Conservation (phyloP, 768 basidiomycete species). For the Clavulina sp. region DNA sequence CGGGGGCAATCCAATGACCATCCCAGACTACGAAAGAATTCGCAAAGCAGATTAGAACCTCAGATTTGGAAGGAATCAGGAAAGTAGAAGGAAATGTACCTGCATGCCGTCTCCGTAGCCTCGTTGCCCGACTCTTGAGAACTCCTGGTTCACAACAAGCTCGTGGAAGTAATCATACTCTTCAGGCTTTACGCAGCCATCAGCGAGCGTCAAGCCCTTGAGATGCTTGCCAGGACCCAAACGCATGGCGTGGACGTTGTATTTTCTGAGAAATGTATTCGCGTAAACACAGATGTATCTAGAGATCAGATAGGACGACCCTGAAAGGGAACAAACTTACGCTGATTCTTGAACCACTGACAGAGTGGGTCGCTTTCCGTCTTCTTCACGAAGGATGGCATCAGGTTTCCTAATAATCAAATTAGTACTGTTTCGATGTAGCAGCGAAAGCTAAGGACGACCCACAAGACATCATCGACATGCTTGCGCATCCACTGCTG, state of each 20-base stretch:
- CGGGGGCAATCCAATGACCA: conserved; percentile 65
- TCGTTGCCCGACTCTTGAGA: conserved; percentile 46
- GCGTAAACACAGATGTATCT: too few relatives aligned
- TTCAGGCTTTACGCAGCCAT: conserved; percentile 59
- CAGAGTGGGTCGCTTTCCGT: conserved; percentile 71
- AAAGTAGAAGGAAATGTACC: conserved; percentile 11
- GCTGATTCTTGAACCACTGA: conserved; percentile 71
- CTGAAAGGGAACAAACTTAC: conserved; percentile 29
- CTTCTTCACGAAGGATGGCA: conserved; percentile 63
- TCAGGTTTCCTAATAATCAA: too few relatives aligned
- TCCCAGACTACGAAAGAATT: conserved; percentile 47
- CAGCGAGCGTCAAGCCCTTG: conserved; percentile 58
- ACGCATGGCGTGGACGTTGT: conserved; percentile 75
- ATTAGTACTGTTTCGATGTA: too few relatives aligned
- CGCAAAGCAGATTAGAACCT: background rate
- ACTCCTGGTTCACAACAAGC: conserved; percentile 57
- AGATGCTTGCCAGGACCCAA: conserved; percentile 83
- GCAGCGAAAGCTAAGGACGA: too few relatives aligned
- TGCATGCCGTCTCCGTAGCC: conserved; percentile 59
- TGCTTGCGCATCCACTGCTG: conserved; percentile 62
- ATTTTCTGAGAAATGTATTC: too few relatives aligned
- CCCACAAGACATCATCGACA: conserved; percentile 55
- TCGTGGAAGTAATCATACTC: conserved; percentile 83
- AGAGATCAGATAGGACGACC: background rate
- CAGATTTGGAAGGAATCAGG: background rate